These are phyloP conservation scores for Passiflora organensis DNA, from an alignment of 345 rosid genomes.

Conservation along the genomic window DNA sequence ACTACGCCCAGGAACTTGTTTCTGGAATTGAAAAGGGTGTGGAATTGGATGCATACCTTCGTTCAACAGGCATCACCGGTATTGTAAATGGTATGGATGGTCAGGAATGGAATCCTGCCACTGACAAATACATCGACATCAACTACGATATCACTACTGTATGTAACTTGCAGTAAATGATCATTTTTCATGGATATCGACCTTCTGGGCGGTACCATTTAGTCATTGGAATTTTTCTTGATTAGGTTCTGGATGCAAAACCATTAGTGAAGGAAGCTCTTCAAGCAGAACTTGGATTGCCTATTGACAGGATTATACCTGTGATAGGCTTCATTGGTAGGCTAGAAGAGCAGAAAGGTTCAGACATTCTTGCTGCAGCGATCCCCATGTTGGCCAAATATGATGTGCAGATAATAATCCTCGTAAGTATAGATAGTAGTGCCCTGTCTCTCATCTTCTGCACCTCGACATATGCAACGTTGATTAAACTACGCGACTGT, in stretches of 20 bases:
- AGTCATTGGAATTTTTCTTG: background rate
- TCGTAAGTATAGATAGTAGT: slow-evolving; percentile 43
- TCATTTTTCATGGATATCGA: background rate
- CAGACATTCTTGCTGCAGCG: slow-evolving; percentile 77
- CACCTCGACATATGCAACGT: background rate
- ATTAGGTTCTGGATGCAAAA: slow-evolving; percentile 74
- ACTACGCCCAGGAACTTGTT: slow-evolving; percentile 75
- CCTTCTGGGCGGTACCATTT: background rate
- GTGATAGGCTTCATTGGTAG: slow-evolving; percentile 93
- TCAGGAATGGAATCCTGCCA: slow-evolving; percentile 90
- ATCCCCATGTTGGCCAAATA: slow-evolving; percentile 50
- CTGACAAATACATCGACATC: slow-evolving; percentile 64
- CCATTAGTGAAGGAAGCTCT: slow-evolving; percentile 85
- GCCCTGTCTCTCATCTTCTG: background rate
- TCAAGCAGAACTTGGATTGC: slow-evolving; percentile 86
- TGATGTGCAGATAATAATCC: slow-evolving; percentile 68
- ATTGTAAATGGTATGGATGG: slow-evolving; percentile 91
- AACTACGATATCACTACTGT: slow-evolving; percentile 71
- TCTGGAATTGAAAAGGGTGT: slow-evolving; percentile 77
- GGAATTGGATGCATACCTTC: slow-evolving; percentile 57
- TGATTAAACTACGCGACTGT: background rate
- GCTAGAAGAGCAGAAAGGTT: slow-evolving; percentile 95
- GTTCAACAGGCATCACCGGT: slow-evolving; percentile 59
- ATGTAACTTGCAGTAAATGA: slow-evolving; percentile 23
- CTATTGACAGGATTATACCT: slow-evolving; percentile 76